phyloP scores from a whole-genome alignment of 2,329 filamentous ascomycete genomes.

The Fusarium sp. region DNA sequence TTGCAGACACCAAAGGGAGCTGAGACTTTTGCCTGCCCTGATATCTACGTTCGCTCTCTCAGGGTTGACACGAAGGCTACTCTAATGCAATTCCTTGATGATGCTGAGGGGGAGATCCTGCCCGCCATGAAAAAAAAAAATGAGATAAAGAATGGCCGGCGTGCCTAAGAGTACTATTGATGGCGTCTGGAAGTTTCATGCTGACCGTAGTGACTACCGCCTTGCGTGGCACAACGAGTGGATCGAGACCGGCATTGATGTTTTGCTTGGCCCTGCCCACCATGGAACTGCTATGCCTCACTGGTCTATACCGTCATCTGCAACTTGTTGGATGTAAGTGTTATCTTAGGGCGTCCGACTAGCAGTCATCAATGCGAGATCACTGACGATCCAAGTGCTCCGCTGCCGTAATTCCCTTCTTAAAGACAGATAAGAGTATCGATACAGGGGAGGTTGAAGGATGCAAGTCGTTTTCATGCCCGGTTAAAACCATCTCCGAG shows the following conservation, averaged over 20 bases:
- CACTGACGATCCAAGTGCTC: not conserved
- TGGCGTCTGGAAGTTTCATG: not conserved
- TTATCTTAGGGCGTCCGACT: too few species aligned
- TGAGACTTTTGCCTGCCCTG: not conserved
- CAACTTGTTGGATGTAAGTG: not conserved
- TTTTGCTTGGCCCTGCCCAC: not conserved
- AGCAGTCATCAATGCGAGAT: too few species aligned
- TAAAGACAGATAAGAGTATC: not conserved
- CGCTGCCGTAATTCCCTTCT: not conserved
- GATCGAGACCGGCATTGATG: not conserved
- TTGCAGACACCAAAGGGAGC: not conserved
- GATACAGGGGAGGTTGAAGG: not conserved
- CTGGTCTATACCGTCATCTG: not conserved
- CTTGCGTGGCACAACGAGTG: not conserved
- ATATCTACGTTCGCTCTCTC: not conserved
- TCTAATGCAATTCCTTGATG: not conserved
- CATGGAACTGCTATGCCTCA: not conserved
- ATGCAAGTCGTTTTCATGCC: too few species aligned
- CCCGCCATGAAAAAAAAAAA: not conserved
- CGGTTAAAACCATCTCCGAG: too few species aligned
- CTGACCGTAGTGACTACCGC: not conserved
- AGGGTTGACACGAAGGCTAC: not conserved
- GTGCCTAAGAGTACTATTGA: not conserved
- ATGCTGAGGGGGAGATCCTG: not conserved
- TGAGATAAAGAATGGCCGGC: not conserved